Evolutionary conservation across 2,329 filamentous ascomycete species (phyloP).

Genomic region (Pseudonectria foliicola): DNA sequence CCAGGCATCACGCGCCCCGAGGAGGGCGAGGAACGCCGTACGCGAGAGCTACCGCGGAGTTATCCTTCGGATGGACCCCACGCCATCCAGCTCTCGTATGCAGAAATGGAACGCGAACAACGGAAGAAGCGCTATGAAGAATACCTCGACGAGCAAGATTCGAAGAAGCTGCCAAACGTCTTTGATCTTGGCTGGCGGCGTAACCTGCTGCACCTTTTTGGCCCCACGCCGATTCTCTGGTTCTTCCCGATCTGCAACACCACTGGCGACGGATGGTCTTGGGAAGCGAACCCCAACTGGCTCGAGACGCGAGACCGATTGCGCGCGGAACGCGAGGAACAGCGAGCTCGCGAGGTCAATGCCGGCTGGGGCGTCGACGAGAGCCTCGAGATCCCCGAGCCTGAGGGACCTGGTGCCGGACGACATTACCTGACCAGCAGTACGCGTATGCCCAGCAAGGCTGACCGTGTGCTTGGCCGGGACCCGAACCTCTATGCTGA

Average conservation of each 20-base stretch:
- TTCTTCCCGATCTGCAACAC: conserved; percentile 75
- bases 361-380: conserved; percentile 56
- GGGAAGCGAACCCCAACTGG: conserved; percentile 82
- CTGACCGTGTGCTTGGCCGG: conserved; percentile 50
- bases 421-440: conserved; percentile 23
- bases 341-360: conserved; percentile 55
- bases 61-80: conserved; percentile 26
- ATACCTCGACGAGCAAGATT: conserved; percentile 87
- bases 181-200: conserved; percentile 82
- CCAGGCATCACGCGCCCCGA: conserved; percentile 75
- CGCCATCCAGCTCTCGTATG: conserved; percentile 44
- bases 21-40: conserved; percentile 62
- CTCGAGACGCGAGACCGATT: conserved; percentile 60
- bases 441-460: conserved; percentile 41
- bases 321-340: conserved; percentile 48
- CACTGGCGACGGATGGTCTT: conserved; percentile 86
- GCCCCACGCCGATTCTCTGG: conserved; percentile 67
- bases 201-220: conserved; percentile 79
- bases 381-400: conserved; percentile 14
- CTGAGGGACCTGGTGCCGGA: conserved; percentile 23
- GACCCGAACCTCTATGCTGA: conserved; percentile 50
- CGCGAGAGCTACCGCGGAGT: conserved; percentile 15
- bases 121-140: conserved; percentile 51
- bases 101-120: conserved; percentile 48
- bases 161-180: conserved; percentile 79